Conservation (phyloP, 768 basidiomycete species). For the Boletus reticulatus region DNA sequence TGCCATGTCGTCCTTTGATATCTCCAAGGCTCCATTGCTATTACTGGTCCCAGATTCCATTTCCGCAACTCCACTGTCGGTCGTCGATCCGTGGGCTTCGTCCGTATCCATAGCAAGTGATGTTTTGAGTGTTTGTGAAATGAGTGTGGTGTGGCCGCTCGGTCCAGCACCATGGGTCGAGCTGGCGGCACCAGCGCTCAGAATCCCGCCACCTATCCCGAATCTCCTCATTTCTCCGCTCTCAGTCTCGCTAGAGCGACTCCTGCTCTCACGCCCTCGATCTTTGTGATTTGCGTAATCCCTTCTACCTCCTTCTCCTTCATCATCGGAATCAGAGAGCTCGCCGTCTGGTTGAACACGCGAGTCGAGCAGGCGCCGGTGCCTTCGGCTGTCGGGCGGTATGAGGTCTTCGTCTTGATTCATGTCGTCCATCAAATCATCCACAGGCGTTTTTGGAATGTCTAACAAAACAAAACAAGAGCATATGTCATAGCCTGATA, state of each 20-base stretch:
- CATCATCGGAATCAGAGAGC: constrained; percentile 96
- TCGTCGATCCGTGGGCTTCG: constrained; percentile 18
- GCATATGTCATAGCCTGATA: not conserved
- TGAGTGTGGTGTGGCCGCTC: constrained; percentile 58
- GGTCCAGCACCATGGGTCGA: constrained; percentile 73
- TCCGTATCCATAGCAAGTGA: constrained; percentile 36
- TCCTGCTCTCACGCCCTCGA: constrained; percentile 43
- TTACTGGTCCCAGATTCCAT: constrained; percentile 16
- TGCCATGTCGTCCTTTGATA: constrained; percentile 25
- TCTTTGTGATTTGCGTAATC: constrained; percentile 62
- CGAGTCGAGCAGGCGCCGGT: constrained; percentile 75
- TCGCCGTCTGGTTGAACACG: constrained; percentile 83
- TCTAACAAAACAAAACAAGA: constrained; percentile 61
- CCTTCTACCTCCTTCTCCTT: constrained; percentile 84
- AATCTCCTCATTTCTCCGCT: constrained; percentile 50
- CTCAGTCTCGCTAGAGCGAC: constrained; percentile 42
- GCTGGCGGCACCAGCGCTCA: constrained; percentile 54
- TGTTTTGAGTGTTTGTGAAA: constrained; percentile 28
- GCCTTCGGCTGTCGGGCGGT: constrained; percentile 72
- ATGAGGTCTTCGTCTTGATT: constrained; percentile 83
- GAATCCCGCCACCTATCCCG: constrained; percentile 68
- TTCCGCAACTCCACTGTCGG: constrained; percentile 16
- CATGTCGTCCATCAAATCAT: constrained; percentile 78
- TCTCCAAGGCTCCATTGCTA: constrained; percentile 12
- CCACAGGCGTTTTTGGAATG: constrained; percentile 80